phyloP scores from a whole-genome alignment of 352 stramenopile species.

The Globisporangium spiculum region DNA sequence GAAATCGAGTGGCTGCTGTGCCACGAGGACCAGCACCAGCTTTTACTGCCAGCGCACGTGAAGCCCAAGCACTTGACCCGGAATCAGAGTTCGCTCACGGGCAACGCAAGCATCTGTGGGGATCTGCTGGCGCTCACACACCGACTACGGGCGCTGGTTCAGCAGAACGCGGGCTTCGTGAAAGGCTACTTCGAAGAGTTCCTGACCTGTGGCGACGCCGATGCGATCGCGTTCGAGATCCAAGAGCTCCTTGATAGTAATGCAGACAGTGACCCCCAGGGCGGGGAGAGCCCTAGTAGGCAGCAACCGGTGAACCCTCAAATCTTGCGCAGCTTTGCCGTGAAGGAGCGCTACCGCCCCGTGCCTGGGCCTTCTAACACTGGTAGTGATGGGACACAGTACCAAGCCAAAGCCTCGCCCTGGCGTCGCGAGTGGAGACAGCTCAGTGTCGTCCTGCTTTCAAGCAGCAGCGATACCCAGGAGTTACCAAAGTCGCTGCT shows the following conservation, averaged over 20 bases:
- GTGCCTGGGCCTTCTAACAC: slow-evolving; percentile 8
- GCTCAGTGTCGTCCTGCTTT: slow-evolving; percentile 34
- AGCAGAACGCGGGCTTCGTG: slow-evolving; percentile 23
- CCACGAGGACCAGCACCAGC: slow-evolving; percentile 23
- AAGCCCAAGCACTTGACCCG: slow-evolving; percentile 56
- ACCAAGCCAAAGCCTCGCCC: slow-evolving; percentile 5
- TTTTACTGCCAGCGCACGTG: slow-evolving; percentile 38
- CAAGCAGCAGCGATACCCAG: not conserved
- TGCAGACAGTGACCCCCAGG: not conserved
- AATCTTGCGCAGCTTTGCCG: slow-evolving; percentile 45
- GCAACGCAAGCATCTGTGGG: slow-evolving; percentile 17
- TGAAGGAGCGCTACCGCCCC: slow-evolving; percentile 28
- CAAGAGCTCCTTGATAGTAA: slow-evolving; percentile 8
- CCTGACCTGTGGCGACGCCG: slow-evolving; percentile 38
- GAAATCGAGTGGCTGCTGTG: slow-evolving; percentile 57
- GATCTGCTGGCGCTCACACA: slow-evolving; percentile 26
- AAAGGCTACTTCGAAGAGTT: slow-evolving; percentile 41
- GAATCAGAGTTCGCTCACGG: slow-evolving; percentile 20
- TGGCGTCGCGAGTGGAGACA: slow-evolving; percentile 71
- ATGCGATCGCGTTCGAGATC: slow-evolving; percentile 46
- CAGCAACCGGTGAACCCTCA: slow-evolving; percentile 8
- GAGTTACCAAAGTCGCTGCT: slow-evolving; percentile 21
- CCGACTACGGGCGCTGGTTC: slow-evolving; percentile 23
- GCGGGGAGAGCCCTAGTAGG: not conserved
- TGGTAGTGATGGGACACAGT: not conserved